Percentiles rank a stretch among this genome's conserved stretches.
These are phyloP conservation scores for Scheffersomyces titani DNA, from an alignment of 1,139 yeast genomes.

Conservation along the genomic window DNA sequence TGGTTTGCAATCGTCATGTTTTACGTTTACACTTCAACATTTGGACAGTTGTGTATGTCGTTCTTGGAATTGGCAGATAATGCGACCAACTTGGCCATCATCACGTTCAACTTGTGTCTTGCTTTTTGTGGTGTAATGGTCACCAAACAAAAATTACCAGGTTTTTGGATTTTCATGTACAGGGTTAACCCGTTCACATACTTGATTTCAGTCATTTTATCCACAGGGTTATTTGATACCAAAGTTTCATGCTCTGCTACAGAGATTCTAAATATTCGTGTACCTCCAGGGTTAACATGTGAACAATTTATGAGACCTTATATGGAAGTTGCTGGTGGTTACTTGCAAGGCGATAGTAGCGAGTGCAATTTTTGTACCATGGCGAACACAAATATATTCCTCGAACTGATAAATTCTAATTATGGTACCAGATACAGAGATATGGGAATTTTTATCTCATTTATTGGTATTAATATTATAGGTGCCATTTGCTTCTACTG, in stretches of 20 bases:
- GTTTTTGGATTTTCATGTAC: conserved; percentile 63
- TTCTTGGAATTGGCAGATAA: conserved; percentile 30
- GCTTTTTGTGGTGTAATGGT: conserved; percentile 61
- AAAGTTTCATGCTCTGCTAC: conserved; percentile 50
- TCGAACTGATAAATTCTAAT: conserved; percentile 14
- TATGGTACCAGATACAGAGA: conserved; percentile 21
- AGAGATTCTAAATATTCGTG: conserved; percentile 54
- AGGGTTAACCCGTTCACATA: conserved; percentile 57
- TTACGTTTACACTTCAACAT: conserved; percentile 15
- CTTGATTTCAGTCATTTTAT: conserved; percentile 48
- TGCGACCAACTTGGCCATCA: conserved; percentile 46
- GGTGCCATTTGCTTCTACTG: conserved; percentile 18
- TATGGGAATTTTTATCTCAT: conserved; percentile 12
- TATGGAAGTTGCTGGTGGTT: conserved; percentile 23
- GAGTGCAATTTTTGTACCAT: conserved; percentile 23
- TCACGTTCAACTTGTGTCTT: conserved; percentile 32
- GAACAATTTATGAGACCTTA: conserved; percentile 39
- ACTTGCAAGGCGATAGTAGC: conserved; percentile 17
- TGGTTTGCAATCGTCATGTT: conserved; percentile 45
- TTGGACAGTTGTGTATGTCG: conserved; percentile 17
- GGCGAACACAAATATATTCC: conserved; percentile 20
- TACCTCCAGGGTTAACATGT: conserved; percentile 57
- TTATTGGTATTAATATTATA: conserved; percentile 15
- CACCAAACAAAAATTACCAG: conserved; percentile 47
- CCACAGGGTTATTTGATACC: conserved; percentile 43